Evolutionary conservation across 139 green algal genomes (phyloP).

Genomic region (Chlamydomonas sp.): DNA sequence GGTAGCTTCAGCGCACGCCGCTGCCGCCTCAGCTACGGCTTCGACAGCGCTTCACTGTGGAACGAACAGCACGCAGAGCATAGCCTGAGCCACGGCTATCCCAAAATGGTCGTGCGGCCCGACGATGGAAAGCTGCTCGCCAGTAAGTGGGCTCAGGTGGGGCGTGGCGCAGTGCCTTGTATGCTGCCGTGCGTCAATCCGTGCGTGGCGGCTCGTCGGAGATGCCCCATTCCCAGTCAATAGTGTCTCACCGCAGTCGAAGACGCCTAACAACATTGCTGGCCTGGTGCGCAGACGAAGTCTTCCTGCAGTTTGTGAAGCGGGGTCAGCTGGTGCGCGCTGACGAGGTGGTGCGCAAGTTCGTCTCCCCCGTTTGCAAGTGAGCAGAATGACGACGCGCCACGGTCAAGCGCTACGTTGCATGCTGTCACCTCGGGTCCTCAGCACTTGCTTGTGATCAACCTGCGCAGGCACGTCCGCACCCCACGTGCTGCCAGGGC

Average conservation of each 20-base stretch:
- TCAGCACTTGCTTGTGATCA: too few relatives aligned
- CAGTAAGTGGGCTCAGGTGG: background rate
- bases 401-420: background rate
- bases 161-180: background rate
- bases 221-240: background rate
- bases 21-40: slow-evolving; percentile 23
- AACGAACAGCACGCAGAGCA: background rate
- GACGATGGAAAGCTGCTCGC: background rate
- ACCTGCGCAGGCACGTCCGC: too few relatives aligned
- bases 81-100: background rate
- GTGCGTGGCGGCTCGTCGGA: background rate
- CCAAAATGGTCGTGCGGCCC: background rate
- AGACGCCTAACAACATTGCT: background rate
- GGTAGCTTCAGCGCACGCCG: background rate
- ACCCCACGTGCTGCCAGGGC: too few relatives aligned
- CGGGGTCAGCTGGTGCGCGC: background rate
- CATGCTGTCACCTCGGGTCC: too few relatives aligned
- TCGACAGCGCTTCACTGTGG: background rate
- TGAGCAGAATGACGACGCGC: background rate
- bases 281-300: background rate
- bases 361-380: slow-evolving; percentile 12
- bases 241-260: background rate
- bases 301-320: slow-evolving; percentile 7
- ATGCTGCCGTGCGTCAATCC: background rate
- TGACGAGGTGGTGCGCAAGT: slow-evolving; percentile 7